A percentile compares a stretch with the other conserved stretches of the same genome.
These are phyloP conservation scores for Colletotrichum neosansevieriae DNA, from an alignment of 2,329 filamentous ascomycete species.

Conservation along the genomic window DNA sequence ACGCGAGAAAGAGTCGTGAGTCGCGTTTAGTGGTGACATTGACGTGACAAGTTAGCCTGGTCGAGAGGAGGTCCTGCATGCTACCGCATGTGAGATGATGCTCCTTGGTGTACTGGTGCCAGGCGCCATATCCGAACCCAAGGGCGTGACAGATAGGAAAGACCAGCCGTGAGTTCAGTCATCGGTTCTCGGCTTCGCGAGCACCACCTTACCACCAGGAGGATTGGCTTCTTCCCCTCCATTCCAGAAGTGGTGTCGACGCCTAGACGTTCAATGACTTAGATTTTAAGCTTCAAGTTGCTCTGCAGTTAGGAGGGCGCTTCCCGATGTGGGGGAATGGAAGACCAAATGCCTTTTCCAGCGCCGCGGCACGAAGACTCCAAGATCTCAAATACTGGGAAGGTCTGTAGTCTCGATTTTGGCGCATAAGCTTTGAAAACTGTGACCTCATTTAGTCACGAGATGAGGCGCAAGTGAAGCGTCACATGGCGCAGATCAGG, in stretches of 20 bases:
- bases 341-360: background rate
- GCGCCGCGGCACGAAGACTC: background rate
- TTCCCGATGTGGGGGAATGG: slow-evolving; percentile 3
- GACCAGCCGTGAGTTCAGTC: slow-evolving; percentile 16
- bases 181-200: slow-evolving; percentile 7
- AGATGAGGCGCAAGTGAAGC: slow-evolving; percentile 7
- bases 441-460: slow-evolving; percentile 9
- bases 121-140: background rate
- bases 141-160: background rate
- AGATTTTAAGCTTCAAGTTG: slow-evolving; percentile 9
- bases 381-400: background rate
- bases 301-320: background rate
- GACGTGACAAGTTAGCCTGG: slow-evolving; percentile 33
- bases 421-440: background rate
- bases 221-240: background rate
- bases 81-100: slow-evolving; percentile 32
- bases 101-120: slow-evolving; percentile 18
- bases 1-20: slow-evolving; percentile 10
- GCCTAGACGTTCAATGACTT: background rate
- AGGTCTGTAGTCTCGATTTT: background rate
- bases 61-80: slow-evolving; percentile 12
- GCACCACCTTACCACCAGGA: background rate
- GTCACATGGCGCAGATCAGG: slow-evolving; percentile 34
- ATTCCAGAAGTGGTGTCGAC: background rate
- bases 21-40: slow-evolving; percentile 29